phyloP scores from a whole-genome alignment of 176 grass and related monocot species.

The Musa acuminata region DNA sequence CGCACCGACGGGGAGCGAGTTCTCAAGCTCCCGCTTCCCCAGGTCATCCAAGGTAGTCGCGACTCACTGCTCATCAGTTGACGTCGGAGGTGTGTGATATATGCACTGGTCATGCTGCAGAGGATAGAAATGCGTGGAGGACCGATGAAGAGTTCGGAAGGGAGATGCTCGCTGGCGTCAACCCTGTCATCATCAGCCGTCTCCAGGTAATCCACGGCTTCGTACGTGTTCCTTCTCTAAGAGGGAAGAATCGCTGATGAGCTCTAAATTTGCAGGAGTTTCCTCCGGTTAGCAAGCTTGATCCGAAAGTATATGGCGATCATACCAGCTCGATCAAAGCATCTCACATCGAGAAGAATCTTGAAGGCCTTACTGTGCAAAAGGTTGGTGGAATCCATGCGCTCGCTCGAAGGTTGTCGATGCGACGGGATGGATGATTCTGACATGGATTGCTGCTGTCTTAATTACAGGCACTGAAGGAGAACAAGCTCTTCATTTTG shows the following conservation, averaged over 20 bases:
- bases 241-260: background rate
- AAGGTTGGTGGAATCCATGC: slow-evolving; percentile 29
- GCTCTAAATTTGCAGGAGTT: slow-evolving; percentile 43
- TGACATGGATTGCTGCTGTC: background rate
- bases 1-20: slow-evolving; percentile 39
- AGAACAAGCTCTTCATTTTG: slow-evolving; percentile 64
- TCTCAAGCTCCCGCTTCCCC: slow-evolving; percentile 61
- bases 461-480: slow-evolving; percentile 44
- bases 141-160: slow-evolving; percentile 77
- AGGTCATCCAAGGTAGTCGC: slow-evolving; percentile 50
- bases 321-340: slow-evolving; percentile 73
- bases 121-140: slow-evolving; percentile 64
- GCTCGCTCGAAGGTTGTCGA: background rate
- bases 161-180: slow-evolving; percentile 88
- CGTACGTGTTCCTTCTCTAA: background rate
- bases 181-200: slow-evolving; percentile 63
- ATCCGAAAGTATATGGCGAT: slow-evolving; percentile 46
- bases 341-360: slow-evolving; percentile 48
- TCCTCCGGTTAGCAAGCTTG: slow-evolving; percentile 65
- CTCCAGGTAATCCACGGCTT: slow-evolving; percentile 37
- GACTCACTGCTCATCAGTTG: background rate
- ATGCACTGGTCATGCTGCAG: slow-evolving; percentile 7
- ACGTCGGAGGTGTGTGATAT: background rate
- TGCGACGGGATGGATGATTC: background rate
- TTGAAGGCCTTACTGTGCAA: slow-evolving; percentile 50